Evolutionary conservation across 768 basidiomycete species (phyloP), one percentile per base, ranked within the genome.

Genomic region (Trametes coccinea): DNA sequence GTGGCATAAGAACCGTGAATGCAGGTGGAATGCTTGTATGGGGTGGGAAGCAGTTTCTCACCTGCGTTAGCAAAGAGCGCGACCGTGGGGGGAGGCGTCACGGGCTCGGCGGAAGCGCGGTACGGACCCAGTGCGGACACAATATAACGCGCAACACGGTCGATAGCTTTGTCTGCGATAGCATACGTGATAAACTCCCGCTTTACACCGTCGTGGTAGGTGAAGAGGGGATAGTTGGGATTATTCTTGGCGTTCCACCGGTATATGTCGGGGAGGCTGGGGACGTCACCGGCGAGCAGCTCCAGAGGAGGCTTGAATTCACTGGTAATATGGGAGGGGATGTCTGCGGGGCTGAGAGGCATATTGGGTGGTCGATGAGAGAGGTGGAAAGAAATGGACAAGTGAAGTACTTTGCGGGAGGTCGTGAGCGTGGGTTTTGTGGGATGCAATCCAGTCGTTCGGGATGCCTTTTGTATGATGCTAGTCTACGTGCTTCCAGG

Each of bases 181-280:
- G 69, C 74, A 41, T 67, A 64, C 5, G 75, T 66, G 17, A 66
- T 67, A 16, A 53, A 58, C 6, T 55, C 40, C 1, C 31, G 4
- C 5, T 62, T 66, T 58, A 64, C 62, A 7, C 64, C 67, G 7
- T 67, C 58, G 11, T 61, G 63, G 54, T 64, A 75, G 13, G 67
- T 60, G 61, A 74, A 77, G 29, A 76, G 51, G 14, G 73, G 75
- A 56, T 78, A 76, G 33, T 70, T 57, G 1, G 74, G 70, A 30
- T 65, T 70, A 45, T 75, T 59, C 17, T 65, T 45, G 3, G 61
- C 58, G 50, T 78, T 70, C 71, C 71, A 78, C 48, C 77, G 77
- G 40, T 71, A 74, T 16, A 78, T 46, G 56, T 78, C 68, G 1
- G 75, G 72, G 2, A 79, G 34, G 1, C 69, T 69, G 5, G 75